Evolutionary conservation across 345 rosid genomes (phyloP).

Genomic region (Arabis hirsuta): DNA sequence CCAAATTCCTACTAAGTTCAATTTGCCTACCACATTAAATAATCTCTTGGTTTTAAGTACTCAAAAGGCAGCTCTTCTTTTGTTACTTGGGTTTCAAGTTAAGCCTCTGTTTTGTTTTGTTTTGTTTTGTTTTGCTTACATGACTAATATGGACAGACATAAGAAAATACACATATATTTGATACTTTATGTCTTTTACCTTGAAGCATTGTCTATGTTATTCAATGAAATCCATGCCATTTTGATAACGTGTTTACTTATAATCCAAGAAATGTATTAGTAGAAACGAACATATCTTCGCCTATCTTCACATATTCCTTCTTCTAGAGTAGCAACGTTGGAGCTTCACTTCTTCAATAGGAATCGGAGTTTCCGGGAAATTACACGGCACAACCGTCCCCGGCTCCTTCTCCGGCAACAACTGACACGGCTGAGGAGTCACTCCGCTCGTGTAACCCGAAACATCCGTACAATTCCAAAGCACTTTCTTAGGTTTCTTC

Average conservation of each 20-base stretch:
- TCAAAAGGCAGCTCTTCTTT: background rate
- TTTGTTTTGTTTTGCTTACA: too few relatives aligned
- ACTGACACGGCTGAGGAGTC: constrained; percentile 61
- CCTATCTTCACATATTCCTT: constrained; percentile 40
- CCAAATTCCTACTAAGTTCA: background rate
- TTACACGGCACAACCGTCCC: constrained; percentile 47
- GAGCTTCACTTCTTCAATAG: constrained; percentile 53
- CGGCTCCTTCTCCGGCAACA: constrained; percentile 53
- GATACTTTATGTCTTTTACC: background rate
- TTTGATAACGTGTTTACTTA: constrained; percentile 12
- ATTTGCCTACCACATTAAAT: background rate
- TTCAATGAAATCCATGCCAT: constrained; percentile 22
- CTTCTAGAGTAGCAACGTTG: constrained; percentile 51
- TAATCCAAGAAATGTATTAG: constrained; percentile 30
- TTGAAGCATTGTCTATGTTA: constrained; percentile 5
- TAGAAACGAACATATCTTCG: background rate
- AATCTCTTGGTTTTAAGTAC: background rate
- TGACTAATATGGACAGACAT: background rate
- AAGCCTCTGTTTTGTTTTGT: background rate
- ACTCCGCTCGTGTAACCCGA: constrained; percentile 64
- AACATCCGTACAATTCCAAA: constrained; percentile 82
- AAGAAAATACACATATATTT: background rate
- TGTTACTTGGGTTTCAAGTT: constrained; percentile 20
- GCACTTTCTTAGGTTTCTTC: constrained; percentile 55
- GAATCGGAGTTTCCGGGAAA: constrained; percentile 63